phyloP scores from a whole-genome alignment of 768 basidiomycete genomes.

The Termitomyces sp. region DNA sequence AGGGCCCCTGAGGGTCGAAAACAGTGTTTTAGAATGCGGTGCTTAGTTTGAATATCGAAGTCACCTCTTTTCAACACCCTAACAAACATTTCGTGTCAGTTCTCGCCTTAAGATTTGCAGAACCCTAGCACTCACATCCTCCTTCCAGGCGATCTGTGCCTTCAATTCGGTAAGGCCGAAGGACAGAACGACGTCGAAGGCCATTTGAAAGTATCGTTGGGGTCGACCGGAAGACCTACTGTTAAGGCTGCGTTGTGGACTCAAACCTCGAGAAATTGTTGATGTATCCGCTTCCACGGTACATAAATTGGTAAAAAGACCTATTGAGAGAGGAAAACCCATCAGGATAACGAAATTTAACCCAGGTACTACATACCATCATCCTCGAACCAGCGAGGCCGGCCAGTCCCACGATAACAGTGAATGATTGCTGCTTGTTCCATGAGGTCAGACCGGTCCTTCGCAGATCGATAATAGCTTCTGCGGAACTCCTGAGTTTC shows the following conservation, averaged over 20 bases:
- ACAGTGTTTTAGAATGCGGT: neutral
- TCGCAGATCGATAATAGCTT: slow-evolving; percentile 1
- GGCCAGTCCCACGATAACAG: slow-evolving; percentile 27
- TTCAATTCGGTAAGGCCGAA: slow-evolving; percentile 55
- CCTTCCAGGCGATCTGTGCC: slow-evolving; percentile 48
- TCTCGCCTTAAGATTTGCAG: neutral
- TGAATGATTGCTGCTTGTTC: slow-evolving; percentile 12
- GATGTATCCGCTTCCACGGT: slow-evolving; percentile 21
- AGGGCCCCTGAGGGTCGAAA: neutral
- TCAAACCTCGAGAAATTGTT: neutral
- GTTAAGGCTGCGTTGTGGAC: slow-evolving; percentile 1
- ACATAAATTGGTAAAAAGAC: slow-evolving; percentile 10
- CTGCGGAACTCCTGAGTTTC: slow-evolving; percentile 25
- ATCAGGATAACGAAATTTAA: slow-evolving; percentile 8
- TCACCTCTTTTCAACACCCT: slow-evolving; percentile 1
- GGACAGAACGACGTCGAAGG: slow-evolving; percentile 42
- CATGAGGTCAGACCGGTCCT: neutral
- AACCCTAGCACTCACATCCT: neutral
- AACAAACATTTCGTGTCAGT: neutral
- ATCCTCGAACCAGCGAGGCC: neutral
- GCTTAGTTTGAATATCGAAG: neutral
- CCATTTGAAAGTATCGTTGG: slow-evolving; percentile 27
- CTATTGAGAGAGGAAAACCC: slow-evolving; percentile 16
- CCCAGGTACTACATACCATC: neutral
- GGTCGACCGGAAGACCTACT: neutral